A percentile compares a stretch with the other conserved stretches of the same genome.
phyloP scores from a whole-genome alignment of 805 yeast genomes.

The Teunomyces pallodes region DNA sequence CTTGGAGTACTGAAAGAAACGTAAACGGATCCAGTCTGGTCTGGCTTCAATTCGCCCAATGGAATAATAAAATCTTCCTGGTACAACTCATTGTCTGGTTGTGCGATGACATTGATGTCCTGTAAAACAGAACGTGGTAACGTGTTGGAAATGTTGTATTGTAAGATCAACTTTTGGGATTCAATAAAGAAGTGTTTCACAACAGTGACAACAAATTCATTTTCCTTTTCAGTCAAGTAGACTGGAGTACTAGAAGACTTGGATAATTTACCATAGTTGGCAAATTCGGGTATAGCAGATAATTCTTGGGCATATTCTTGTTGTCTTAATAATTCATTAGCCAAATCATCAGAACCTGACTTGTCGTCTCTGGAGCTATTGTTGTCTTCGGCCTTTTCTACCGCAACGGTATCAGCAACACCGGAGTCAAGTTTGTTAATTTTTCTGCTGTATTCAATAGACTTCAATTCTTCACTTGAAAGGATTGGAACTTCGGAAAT shows the following conservation, averaged over 20 bases:
- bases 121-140: slow-evolving; percentile 73
- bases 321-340: slow-evolving; percentile 39
- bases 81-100: slow-evolving; percentile 56
- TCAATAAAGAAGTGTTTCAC: slow-evolving; percentile 76
- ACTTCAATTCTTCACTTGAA: slow-evolving; percentile 66
- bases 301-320: slow-evolving; percentile 73
- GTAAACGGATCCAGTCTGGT: slow-evolving; percentile 69
- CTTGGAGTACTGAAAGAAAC: slow-evolving; percentile 67
- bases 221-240: slow-evolving; percentile 84
- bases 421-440: slow-evolving; percentile 33
- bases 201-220: slow-evolving; percentile 86
- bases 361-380: slow-evolving; percentile 21
- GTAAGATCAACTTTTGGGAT: slow-evolving; percentile 68
- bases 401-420: slow-evolving; percentile 14
- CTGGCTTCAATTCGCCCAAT: slow-evolving; percentile 68
- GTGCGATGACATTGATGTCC: slow-evolving; percentile 68
- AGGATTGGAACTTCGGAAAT: slow-evolving; percentile 62
- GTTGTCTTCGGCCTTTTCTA: slow-evolving; percentile 16
- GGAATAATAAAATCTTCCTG: slow-evolving; percentile 74
- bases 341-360: slow-evolving; percentile 14
- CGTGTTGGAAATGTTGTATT: slow-evolving; percentile 83
- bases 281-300: slow-evolving; percentile 67
- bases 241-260: slow-evolving; percentile 61
- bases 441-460: slow-evolving; percentile 59
- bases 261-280: slow-evolving; percentile 68